A percentile compares a stretch with the other conserved stretches of the same genome.
phyloP scores from a whole-genome alignment of 441 rosid species.

The Metrosideros polymorpha region DNA sequence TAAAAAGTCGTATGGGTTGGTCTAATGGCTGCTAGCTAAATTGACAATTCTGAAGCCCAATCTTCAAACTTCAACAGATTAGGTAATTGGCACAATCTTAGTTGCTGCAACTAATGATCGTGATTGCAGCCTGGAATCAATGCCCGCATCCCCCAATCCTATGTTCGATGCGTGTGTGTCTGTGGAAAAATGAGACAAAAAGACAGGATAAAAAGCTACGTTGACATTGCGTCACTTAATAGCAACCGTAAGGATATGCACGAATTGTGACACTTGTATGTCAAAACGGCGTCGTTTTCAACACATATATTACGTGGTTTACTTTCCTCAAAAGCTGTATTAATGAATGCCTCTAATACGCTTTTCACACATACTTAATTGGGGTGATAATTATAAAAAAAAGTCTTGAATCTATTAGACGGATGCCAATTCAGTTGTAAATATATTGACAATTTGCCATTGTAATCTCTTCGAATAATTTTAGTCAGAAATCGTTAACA shows the following conservation, averaged over 20 bases:
- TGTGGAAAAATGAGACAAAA: background rate
- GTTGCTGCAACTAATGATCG: background rate
- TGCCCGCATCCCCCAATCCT: background rate
- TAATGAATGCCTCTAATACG: background rate
- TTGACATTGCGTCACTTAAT: background rate
- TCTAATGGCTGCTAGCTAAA: background rate
- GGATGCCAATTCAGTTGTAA: rapidly evolving
- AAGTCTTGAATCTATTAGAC: rapidly evolving
- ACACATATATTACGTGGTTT: background rate
- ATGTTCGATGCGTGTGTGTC: background rate
- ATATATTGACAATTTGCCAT: rapidly evolving
- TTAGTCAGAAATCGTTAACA: rapidly evolving
- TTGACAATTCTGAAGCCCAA: background rate
- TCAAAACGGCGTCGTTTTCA: background rate
- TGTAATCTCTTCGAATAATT: rapidly evolving
- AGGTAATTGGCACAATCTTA: background rate
- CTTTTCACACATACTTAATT: background rate
- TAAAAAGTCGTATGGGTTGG: background rate
- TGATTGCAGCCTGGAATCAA: background rate
- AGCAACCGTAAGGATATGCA: background rate
- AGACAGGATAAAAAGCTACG: background rate
- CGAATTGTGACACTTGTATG: rapidly evolving
- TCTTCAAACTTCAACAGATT: background rate
- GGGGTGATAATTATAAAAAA: background rate
- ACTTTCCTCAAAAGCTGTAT: background rate